Evolutionary conservation across 208 protist species (phyloP), one percentile per base, ranked within the genome.

Genomic region (Crithidia expoeki): DNA sequence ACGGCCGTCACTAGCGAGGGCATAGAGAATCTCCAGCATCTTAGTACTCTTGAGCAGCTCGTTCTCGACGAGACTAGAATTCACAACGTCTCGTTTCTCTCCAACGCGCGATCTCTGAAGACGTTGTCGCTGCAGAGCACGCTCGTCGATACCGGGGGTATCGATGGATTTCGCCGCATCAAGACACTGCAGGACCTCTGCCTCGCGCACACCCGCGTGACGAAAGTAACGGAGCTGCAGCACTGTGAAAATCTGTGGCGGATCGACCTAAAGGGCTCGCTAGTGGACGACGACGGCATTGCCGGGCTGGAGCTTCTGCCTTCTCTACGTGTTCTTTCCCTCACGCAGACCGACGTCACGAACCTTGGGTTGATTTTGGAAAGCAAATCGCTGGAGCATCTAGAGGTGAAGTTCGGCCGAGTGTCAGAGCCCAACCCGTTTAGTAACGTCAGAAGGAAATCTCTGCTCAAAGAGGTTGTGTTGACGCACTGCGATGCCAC

Each of bases 401-500:
- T 80, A 1, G 56, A 71, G 28, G 30, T 74, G 9, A 80, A 73
- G 60, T 44, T 68, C 42, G 55, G 64, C 19, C 33, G 47, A 23
- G 50, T 76, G 30, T 28, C 44, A 28, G 52, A 64, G 21, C 25
- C 5, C 3, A 61, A n/a, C 3, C 53, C 63, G 3, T 55, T 76
- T 38, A 46, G 50, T 11, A 38, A 50, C 5, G 6, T 84, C 28
- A 53, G 42, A 27, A 57, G 46, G 12, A 33, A 57, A 5, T 62
- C 69, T 1, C 32, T 46, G 10, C 59, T 80, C 57, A 67, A 14
- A 19, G 52, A 59, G 7, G 63, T 84, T 11, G 47, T 68, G 10
- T 25, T 75, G 61, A 84, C 73, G 4, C 73, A 80, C 56, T 76
- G 65, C 50, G 59, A 57, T 23, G 63, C 66, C 4, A 44, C 12